phyloP scores from a whole-genome alignment of 2,329 filamentous ascomycete species.

The Diaporthe caulivora region DNA sequence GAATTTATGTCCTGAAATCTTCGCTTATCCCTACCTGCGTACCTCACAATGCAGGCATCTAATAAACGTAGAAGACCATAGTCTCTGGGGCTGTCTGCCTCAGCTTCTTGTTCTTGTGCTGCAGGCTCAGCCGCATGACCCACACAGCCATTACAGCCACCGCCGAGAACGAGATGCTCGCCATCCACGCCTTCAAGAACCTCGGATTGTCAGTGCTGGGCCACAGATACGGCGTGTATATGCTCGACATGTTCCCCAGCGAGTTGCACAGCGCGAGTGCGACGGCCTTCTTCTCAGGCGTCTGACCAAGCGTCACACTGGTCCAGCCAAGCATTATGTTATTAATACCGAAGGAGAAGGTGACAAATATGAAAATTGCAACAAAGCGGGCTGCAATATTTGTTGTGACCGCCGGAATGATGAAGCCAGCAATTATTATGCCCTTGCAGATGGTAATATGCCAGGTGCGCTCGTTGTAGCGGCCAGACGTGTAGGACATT shows the following conservation, averaged over 20 bases:
- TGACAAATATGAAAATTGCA: conserved; percentile 55
- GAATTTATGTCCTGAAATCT: background rate
- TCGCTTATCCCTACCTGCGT: background rate
- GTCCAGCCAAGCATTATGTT: conserved; percentile 60
- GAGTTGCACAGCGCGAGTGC: conserved; percentile 56
- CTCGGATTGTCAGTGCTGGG: conserved; percentile 47
- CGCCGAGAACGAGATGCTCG: conserved; percentile 15
- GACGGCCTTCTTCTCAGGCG: conserved; percentile 60
- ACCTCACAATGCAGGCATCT: background rate
- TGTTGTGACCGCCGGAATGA: conserved; percentile 45
- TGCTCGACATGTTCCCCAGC: conserved; percentile 50
- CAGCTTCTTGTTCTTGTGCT: conserved; percentile 14
- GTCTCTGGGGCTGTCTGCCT: conserved; percentile 14
- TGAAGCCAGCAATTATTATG: conserved; percentile 55
- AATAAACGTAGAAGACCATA: conserved; percentile 13
- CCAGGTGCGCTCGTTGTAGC: conserved; percentile 61
- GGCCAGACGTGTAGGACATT: conserved; percentile 54
- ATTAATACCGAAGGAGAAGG: conserved; percentile 55
- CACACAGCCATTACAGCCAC: conserved; percentile 9
- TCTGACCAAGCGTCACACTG: conserved; percentile 55
- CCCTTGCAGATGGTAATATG: conserved; percentile 57
- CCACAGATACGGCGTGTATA: conserved; percentile 58
- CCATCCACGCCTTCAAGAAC: conserved; percentile 39
- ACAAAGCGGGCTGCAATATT: conserved; percentile 44
- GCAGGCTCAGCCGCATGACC: background rate